Evolutionary conservation across 202 grass and related monocot genomes (phyloP).

Genomic region (Eragrostis tef): DNA sequence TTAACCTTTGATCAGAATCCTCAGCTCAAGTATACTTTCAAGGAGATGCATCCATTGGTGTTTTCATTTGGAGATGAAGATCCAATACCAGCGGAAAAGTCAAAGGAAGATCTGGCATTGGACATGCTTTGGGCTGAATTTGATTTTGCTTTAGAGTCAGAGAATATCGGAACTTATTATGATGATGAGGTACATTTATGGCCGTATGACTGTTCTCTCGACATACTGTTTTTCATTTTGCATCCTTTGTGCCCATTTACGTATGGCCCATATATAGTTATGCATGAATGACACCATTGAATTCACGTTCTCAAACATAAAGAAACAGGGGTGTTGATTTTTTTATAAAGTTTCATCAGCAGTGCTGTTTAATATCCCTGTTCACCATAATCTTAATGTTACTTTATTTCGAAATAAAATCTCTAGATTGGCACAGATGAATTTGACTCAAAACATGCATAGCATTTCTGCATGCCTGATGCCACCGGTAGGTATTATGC

Average conservation of each 20-base stretch:
- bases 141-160: constrained; percentile 75
- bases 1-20: constrained; percentile 56
- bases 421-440: constrained; percentile 4
- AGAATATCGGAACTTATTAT: constrained; percentile 85
- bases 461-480: constrained; percentile 3
- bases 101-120: constrained; percentile 49
- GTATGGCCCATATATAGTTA: neutral
- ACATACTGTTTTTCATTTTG: constrained; percentile 34
- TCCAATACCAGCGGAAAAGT: constrained; percentile 47
- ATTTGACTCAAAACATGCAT: neutral
- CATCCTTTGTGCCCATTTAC: constrained; percentile 28
- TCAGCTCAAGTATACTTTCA: constrained; percentile 55
- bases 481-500: constrained; percentile 9
- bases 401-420: constrained; percentile 12
- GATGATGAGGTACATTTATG: constrained; percentile 71
- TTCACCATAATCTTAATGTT: constrained; percentile 5
- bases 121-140: constrained; percentile 83
- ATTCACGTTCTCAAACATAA: constrained; percentile 22
- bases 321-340: neutral
- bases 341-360: constrained; percentile 25
- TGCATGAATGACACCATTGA: neutral
- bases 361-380: constrained; percentile 17
- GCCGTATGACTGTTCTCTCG: constrained; percentile 19
- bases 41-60: constrained; percentile 66
- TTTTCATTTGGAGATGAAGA: constrained; percentile 70